Percentiles rank a stretch among this genome's conserved stretches.
phyloP scores from a whole-genome alignment of 352 stramenopile genomes.

The Globisporangium acanthophoron region DNA sequence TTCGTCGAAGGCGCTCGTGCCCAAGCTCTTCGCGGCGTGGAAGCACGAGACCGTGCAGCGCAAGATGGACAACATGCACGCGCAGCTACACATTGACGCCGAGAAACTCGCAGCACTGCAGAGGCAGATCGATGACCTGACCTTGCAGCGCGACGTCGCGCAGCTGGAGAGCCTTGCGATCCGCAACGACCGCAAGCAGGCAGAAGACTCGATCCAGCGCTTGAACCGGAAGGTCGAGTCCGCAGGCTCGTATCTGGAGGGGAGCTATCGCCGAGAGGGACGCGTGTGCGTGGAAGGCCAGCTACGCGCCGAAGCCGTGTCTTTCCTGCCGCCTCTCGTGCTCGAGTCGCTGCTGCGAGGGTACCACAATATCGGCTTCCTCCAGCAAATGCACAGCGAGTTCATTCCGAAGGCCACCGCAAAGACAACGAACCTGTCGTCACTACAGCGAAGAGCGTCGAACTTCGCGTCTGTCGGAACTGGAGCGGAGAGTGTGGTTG shows the following conservation, averaged over 20 bases:
- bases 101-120: slow-evolving; percentile 32
- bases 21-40: slow-evolving; percentile 50
- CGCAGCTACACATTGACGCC: slow-evolving; percentile 29
- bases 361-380: slow-evolving; percentile 56
- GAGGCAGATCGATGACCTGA: slow-evolving; percentile 50
- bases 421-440: neutral
- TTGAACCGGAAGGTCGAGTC: slow-evolving; percentile 56
- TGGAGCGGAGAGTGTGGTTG: neutral
- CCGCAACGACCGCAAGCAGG: slow-evolving; percentile 54
- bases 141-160: slow-evolving; percentile 33
- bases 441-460: neutral
- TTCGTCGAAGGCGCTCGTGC: slow-evolving; percentile 44
- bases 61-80: slow-evolving; percentile 28
- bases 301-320: slow-evolving; percentile 54
- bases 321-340: slow-evolving; percentile 53
- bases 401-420: slow-evolving; percentile 3
- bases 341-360: slow-evolving; percentile 62
- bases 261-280: slow-evolving; percentile 36
- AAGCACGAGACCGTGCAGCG: slow-evolving; percentile 26
- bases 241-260: slow-evolving; percentile 45
- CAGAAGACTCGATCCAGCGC: slow-evolving; percentile 38
- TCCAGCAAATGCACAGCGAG: slow-evolving; percentile 38
- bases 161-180: slow-evolving; percentile 50
- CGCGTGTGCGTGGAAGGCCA: slow-evolving; percentile 59
- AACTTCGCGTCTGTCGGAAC: neutral